Evolutionary conservation across 1,139 yeast genomes (phyloP), one percentile per base, ranked within the genome.

Genomic region (Arxiozyma slooffiae): DNA sequence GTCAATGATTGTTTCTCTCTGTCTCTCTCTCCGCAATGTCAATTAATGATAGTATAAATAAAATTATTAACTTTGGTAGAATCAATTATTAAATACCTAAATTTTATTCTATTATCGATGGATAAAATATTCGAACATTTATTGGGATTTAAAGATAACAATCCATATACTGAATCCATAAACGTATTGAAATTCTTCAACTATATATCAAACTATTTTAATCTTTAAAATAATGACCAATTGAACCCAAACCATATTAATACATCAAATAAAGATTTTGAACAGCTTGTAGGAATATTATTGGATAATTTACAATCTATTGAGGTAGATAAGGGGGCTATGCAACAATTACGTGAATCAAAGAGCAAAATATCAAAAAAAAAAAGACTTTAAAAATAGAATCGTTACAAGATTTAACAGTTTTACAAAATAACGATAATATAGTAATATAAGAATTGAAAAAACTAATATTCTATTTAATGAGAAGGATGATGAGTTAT

Each of bases 301-400:
- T 74, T 81, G 60, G 81, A 88, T 48, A 77, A 83, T 44, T 73
- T 90, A 63, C 80, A 82, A 55, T 85, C 96, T 0, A 97, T 90
- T 62, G 95, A 87, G 52, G 81, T 85, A 68, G 95, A 95, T 17
- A 73, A 80, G 48, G 74, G 83, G 53, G 95, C 96, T 0, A 71
- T 84, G 61, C 70, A 73, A 40, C 96, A 89, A 58, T 80, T 83
- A 23, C 80, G 77, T 50, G 79, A 75, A 26, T 73, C 80, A 38
- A 76, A 78, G 54, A 74, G 73, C 50, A 70, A 73, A 20, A 82
- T 83, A n/a, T 50, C n/a, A n/a, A n/a, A n/a, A n/a, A 52, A 11
- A 43, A 50, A 23, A 82, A 92, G 17, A 75, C 79, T 37, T 20
- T 6, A 17, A 38, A 47, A 42, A 18, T 47, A 16, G 26, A 36